These are phyloP conservation scores for Oryza glaberrima DNA, from an alignment of 176 grass and related monocot genomes.

Conservation along the genomic window DNA sequence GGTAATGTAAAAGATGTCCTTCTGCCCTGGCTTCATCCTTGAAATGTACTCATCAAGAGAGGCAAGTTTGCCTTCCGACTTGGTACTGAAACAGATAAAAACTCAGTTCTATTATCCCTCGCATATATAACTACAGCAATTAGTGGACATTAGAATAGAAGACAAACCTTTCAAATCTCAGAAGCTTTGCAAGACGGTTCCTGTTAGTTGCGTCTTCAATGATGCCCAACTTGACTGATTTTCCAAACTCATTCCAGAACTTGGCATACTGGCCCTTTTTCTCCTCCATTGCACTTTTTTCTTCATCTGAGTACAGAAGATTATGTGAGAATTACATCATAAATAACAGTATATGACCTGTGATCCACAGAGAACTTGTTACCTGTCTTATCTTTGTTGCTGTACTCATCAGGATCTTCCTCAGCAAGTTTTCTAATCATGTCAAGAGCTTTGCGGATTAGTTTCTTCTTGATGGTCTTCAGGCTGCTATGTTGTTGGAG, in stretches of 20 bases:
- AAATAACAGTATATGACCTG: background rate
- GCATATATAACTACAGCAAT: background rate
- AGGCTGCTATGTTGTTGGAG: constrained; percentile 97
- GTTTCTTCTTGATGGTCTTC: constrained; percentile 97
- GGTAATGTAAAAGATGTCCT: constrained; percentile 96
- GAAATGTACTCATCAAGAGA: constrained; percentile 99
- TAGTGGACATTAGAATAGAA: background rate
- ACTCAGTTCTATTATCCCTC: constrained; percentile 32
- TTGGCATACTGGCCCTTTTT: constrained; percentile 90
- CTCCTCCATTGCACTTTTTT: constrained; percentile 75
- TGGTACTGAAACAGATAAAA: constrained; percentile 66
- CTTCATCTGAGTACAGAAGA: constrained; percentile 53
- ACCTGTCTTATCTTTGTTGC: constrained; percentile 97
- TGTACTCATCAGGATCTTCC: constrained; percentile 88
- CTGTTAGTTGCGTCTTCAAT: constrained; percentile 99
- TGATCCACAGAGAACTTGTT: constrained; percentile 7
- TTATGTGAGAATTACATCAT: background rate
- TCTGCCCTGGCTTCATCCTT: constrained; percentile 94
- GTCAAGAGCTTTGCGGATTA: constrained; percentile 95
- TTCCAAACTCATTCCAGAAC: constrained; percentile 99
- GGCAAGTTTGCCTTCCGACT: constrained; percentile 94
- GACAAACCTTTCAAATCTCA: constrained; percentile 89
- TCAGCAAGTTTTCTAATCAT: constrained; percentile 94
- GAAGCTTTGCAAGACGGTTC: constrained; percentile 93
- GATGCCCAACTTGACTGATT: constrained; percentile 96